Base-by-base conservation (phyloP, 352 stramenopile genomes). In the Phytophthora meadii region DNA sequence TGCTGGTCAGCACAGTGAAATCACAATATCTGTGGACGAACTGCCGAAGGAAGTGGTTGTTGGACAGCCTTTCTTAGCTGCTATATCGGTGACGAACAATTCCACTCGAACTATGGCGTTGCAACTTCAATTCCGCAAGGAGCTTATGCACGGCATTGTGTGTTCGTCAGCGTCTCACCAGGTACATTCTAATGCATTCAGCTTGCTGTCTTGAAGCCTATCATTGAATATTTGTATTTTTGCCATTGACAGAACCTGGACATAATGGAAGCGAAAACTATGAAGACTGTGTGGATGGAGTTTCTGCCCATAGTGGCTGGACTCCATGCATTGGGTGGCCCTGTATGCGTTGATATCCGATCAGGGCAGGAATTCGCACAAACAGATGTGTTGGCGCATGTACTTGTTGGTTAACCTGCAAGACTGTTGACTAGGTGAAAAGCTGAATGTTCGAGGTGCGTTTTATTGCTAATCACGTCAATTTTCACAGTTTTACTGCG, bases 61-160 rank as follows among this genome's bases (percentile, higher is more conserved):
- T 12, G 83, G 82, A 1, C 64, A 70, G 4, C 74, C 85, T 0
- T 94, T 94, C 54, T 52, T 87, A 7, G 71, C 68, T 5, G 66
- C 59, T 10, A 61, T 90, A 48, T 75, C 70, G 12, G 72, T 96
- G n/a, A 70, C 69, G 6, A 96, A 96, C 71, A 78, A 90, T 50
- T 90, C 81, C 4, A 25, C 62, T n/a, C 82, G 79, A 30, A 77
- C 47, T 10, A 39, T 93, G 28, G 67, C 84, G 36, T 66, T 96
- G 2, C 88, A 96, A 62, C 66, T 96, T 5, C 88, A 94, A 54
- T 90, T 96, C 42, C 82, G 83, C 2, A 89, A 84, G 41, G 72
- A 90, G 17, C 59, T 83, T 5, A 94, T 89, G 71, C 66, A 48
- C 34, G 84, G 88, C 22, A 88, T 96, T 55, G 70, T 92, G 36